phyloP scores from a whole-genome alignment of 305 asterid species.

The Lippia alba region DNA sequence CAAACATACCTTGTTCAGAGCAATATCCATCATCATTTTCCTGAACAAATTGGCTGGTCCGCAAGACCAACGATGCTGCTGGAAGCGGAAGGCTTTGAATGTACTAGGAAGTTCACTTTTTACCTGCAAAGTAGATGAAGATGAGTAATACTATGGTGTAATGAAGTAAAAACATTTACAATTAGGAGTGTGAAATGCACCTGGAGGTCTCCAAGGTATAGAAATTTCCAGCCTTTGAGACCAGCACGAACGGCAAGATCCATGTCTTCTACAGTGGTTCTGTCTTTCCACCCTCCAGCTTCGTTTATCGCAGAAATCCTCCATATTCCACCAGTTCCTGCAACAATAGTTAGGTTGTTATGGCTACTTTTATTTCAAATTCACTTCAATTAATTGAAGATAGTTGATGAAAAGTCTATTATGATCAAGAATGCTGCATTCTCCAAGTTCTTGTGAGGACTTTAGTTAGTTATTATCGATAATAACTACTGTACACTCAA shows the following conservation, averaged over 20 bases:
- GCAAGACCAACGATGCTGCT: constrained; percentile 58
- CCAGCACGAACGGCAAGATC: constrained; percentile 58
- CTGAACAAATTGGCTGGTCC: constrained; percentile 56
- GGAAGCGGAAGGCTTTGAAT: constrained; percentile 51
- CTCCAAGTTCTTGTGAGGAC: not conserved
- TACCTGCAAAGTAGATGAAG: constrained; percentile 31
- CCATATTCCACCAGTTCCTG: constrained; percentile 69
- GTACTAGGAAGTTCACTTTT: constrained; percentile 59
- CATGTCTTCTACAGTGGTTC: constrained; percentile 55
- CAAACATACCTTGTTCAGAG: constrained; percentile 44
- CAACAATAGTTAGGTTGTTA: not conserved
- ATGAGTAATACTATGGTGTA: not conserved
- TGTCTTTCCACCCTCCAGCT: constrained; percentile 60
- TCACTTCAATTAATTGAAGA: no score
- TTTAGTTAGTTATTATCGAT: no score
- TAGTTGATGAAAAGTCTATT: no score
- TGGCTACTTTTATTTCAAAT: not conserved
- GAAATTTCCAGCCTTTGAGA: constrained; percentile 53
- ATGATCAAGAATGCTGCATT: not conserved
- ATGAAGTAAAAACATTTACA: not conserved
- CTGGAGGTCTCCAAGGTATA: constrained; percentile 50
- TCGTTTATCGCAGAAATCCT: constrained; percentile 55
- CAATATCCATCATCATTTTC: constrained; percentile 50
- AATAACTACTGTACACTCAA: no score
- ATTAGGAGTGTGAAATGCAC: constrained; percentile 15